Percentiles rank a stretch among this genome's conserved stretches.
Evolutionary conservation across 179 eudicot genomes (phyloP).

Genomic region (Silene vulgaris): DNA sequence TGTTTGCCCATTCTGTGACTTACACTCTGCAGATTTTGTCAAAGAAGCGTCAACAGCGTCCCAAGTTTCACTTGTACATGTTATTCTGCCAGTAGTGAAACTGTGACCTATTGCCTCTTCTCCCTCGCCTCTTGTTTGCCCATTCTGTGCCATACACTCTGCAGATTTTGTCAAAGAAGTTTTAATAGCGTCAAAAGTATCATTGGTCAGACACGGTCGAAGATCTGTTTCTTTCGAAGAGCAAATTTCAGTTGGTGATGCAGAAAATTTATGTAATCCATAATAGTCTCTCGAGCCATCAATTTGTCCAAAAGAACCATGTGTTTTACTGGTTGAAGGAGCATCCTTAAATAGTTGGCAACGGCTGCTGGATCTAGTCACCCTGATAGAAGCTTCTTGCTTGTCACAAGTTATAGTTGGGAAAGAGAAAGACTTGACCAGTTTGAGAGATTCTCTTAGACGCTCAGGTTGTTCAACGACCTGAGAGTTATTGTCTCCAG

Average conservation of each 20-base stretch:
- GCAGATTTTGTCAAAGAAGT: constrained; percentile 22
- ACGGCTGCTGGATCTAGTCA: constrained; percentile 7
- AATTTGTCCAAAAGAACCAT: constrained; percentile 1
- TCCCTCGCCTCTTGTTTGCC: constrained; percentile 17
- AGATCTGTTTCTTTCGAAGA: constrained; percentile 3
- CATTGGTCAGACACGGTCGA: constrained; percentile 18
- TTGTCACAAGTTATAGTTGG: constrained; percentile 1
- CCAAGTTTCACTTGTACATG: background rate
- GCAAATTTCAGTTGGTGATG: constrained; percentile 18
- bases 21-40: constrained; percentile 22
- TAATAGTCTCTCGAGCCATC: constrained; percentile 19
- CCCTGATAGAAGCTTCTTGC: constrained; percentile 3
- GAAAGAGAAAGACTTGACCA: background rate
- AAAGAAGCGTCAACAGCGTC: background rate
- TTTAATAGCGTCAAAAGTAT: constrained; percentile 19
- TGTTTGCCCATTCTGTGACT: constrained; percentile 8
- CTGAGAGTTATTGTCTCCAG: background rate
- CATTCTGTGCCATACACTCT: constrained; percentile 13
- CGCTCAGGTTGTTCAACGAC: background rate
- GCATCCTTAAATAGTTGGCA: constrained; percentile 5
- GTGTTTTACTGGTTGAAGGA: constrained; percentile 5
- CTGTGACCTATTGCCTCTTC: constrained; percentile 9
- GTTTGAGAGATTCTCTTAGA: background rate
- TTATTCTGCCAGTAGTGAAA: too few species aligned
- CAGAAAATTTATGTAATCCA: constrained; percentile 22